These are phyloP conservation scores for Globisporangium megalacanthum DNA, from an alignment of 352 stramenopile species.

Conservation along the genomic window DNA sequence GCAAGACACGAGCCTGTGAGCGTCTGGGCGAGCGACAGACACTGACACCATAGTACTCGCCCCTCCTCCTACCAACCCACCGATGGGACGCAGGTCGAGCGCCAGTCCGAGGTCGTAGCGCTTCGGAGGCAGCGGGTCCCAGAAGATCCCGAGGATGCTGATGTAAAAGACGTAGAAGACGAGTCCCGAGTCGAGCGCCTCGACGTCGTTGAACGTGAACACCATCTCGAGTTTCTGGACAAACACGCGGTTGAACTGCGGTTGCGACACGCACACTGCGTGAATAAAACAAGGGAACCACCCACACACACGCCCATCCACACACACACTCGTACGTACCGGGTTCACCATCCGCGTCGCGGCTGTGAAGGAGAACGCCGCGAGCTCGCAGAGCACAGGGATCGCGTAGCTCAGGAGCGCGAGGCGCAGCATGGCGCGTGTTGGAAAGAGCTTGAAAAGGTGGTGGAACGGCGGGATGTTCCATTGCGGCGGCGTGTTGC, in stretches of 20 bases:
- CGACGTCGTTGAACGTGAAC: constrained; percentile 86
- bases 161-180: constrained; percentile 89
- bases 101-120: constrained; percentile 79
- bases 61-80: constrained; percentile 16
- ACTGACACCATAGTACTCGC: background rate
- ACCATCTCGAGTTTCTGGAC: constrained; percentile 83
- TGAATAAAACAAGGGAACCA: background rate
- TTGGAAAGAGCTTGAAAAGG: constrained; percentile 79
- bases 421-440: constrained; percentile 67
- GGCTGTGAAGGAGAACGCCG: constrained; percentile 81
- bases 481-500: constrained; percentile 78
- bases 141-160: constrained; percentile 74
- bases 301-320: background rate
- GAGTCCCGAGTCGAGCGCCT: constrained; percentile 76
- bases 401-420: constrained; percentile 79
- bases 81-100: constrained; percentile 56
- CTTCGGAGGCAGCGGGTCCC: constrained; percentile 74
- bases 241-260: constrained; percentile 80
- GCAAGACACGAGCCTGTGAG: background rate
- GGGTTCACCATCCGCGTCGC: constrained; percentile 86
- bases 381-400: constrained; percentile 75
- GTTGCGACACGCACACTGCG: background rate
- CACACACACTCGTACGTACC: constrained; percentile 35
- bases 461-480: constrained; percentile 79
- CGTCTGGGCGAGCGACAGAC: background rate